Conservation (phyloP, 345 rosid species). For the Gossypium bickii region DNA sequence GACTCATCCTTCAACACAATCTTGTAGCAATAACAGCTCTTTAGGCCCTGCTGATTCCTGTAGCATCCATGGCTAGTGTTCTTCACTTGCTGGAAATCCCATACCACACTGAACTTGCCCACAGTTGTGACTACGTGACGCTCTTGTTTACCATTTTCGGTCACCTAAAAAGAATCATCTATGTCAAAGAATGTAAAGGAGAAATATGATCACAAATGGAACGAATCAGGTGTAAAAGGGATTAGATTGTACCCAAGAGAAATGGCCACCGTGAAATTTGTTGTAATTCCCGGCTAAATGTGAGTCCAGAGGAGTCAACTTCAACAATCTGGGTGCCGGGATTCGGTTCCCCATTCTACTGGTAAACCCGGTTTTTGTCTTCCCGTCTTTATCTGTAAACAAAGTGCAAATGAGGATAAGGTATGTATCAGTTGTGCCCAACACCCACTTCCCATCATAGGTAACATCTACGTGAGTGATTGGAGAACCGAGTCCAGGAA, state of each 20-base stretch:
- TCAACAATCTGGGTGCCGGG: slow-evolving; percentile 85
- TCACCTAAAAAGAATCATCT: slow-evolving; percentile 44
- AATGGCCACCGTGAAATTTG: slow-evolving; percentile 84
- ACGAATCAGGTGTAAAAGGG: not conserved
- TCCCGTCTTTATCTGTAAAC: slow-evolving; percentile 88
- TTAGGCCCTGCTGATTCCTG: slow-evolving; percentile 81
- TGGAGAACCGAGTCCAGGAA: slow-evolving; percentile 94
- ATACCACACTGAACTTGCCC: slow-evolving; percentile 91
- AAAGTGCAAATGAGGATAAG: slow-evolving; percentile 84
- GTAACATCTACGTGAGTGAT: slow-evolving; percentile 89
- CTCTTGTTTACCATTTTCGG: slow-evolving; percentile 88
- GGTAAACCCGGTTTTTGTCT: slow-evolving; percentile 77
- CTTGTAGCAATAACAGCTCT: slow-evolving; percentile 96
- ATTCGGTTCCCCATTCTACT: slow-evolving; percentile 95
- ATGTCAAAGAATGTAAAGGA: not conserved
- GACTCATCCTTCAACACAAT: slow-evolving; percentile 87
- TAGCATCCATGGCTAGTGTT: slow-evolving; percentile 81
- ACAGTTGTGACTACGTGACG: slow-evolving; percentile 87
- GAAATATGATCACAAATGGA: not conserved
- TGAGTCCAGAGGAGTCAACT: slow-evolving; percentile 86
- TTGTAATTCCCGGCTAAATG: slow-evolving; percentile 83
- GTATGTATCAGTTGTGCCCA: slow-evolving; percentile 87
- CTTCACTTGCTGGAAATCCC: slow-evolving; percentile 98
- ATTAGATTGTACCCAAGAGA: slow-evolving; percentile 82
- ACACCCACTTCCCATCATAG: slow-evolving; percentile 88